These are phyloP conservation scores for Pichia kudriavzevii DNA, from an alignment of 1,139 yeast species.

Conservation along the genomic window DNA sequence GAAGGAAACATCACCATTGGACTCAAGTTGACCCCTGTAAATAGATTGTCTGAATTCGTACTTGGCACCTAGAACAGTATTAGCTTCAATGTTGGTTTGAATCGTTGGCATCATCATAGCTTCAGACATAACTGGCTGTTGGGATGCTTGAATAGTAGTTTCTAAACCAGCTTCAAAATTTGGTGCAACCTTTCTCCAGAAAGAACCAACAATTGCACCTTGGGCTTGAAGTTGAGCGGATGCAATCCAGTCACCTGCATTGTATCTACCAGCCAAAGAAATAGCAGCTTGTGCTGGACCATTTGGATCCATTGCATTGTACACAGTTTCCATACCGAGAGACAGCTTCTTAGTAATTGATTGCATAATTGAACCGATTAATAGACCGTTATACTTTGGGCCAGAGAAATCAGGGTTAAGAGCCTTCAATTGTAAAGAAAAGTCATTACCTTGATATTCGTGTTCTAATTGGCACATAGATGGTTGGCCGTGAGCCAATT, in stretches of 20 bases:
- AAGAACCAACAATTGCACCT: slow-evolving; percentile 82
- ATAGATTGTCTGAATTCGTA: slow-evolving; percentile 96
- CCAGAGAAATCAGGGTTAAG: slow-evolving; percentile 81
- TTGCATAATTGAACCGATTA: slow-evolving; percentile 87
- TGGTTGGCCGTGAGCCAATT: slow-evolving; percentile 84
- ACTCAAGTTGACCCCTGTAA: slow-evolving; percentile 91
- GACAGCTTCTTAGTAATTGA: slow-evolving; percentile 77
- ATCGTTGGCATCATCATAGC: slow-evolving; percentile 60
- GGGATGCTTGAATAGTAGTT: slow-evolving; percentile 74
- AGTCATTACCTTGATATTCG: slow-evolving; percentile 86
- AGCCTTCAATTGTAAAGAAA: slow-evolving; percentile 80
- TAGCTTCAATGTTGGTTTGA: slow-evolving; percentile 82
- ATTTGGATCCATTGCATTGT: slow-evolving; percentile 68
- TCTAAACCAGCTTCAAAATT: slow-evolving; percentile 97
- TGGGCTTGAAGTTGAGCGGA: slow-evolving; percentile 92
- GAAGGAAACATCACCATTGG: slow-evolving; percentile 84
- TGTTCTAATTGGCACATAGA: slow-evolving; percentile 95
- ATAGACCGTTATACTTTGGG: slow-evolving; percentile 77
- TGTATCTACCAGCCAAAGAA: slow-evolving; percentile 86
- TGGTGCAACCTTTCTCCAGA: slow-evolving; percentile 89
- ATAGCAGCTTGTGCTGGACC: slow-evolving; percentile 91
- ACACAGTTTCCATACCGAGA: slow-evolving; percentile 88
- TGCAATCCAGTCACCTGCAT: slow-evolving; percentile 83
- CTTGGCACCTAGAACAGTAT: slow-evolving; percentile 92
- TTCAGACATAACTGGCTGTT: slow-evolving; percentile 74